These are phyloP conservation scores for Aquilaria agallochum DNA, from an alignment of 441 rosid genomes.

Conservation along the genomic window DNA sequence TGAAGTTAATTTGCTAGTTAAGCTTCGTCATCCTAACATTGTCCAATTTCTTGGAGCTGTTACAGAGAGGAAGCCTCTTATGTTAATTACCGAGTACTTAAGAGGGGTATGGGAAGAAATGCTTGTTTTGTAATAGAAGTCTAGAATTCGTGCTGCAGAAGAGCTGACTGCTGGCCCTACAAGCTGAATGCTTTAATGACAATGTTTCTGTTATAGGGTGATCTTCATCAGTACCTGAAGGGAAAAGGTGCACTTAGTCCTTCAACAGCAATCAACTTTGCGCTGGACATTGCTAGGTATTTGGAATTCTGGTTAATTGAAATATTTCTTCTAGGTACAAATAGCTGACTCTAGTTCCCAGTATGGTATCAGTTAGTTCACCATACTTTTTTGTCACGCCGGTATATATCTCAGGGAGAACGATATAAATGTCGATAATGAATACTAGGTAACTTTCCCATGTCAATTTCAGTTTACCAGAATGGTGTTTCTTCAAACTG, in stretches of 20 bases:
- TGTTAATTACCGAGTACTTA: conserved; percentile 91
- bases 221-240: conserved; percentile 95
- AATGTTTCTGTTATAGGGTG: conserved; percentile 54
- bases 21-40: conserved; percentile 97
- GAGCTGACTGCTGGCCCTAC: too few species aligned
- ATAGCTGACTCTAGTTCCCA: too few species aligned
- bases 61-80: conserved; percentile 96
- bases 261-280: conserved; percentile 82
- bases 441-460: too few species aligned
- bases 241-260: conserved; percentile 91
- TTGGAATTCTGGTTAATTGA: background rate
- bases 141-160: conserved; percentile 3
- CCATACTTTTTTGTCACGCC: too few species aligned
- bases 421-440: too few species aligned
- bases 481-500: too few species aligned
- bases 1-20: conserved; percentile 94
- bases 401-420: too few species aligned
- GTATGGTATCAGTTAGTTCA: too few species aligned
- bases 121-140: conserved; percentile 15
- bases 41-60: conserved; percentile 99
- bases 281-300: conserved; percentile 93
- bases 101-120: conserved; percentile 66
- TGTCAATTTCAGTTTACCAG: too few species aligned
- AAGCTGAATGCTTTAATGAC: too few species aligned
- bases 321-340: too few species aligned